Conservation (phyloP, 805 yeast species). For the Candida xiaguanensis region DNA sequence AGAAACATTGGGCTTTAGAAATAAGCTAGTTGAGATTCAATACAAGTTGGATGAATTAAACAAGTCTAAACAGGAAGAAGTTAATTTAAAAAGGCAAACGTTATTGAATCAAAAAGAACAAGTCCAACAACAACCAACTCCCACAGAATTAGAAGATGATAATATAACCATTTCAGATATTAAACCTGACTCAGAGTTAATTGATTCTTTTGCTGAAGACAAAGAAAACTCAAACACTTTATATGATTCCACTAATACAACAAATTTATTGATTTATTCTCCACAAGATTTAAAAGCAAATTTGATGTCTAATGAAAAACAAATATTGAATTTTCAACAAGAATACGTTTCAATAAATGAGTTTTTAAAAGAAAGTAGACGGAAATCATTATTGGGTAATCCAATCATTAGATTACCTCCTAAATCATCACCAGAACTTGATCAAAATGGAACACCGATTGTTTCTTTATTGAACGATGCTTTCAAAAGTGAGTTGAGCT, state of each 20-base stretch:
- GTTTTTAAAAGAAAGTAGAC: conserved; percentile 8
- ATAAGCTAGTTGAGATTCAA: conserved; percentile 24
- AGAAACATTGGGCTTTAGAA: conserved; percentile 50
- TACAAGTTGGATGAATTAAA: conserved; percentile 6
- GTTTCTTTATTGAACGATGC: not conserved
- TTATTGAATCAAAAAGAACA: not conserved
- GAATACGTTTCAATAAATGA: conserved; percentile 10
- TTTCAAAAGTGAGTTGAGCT: conserved; percentile 2
- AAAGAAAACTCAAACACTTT: conserved; percentile 2
- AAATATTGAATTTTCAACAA: conserved; percentile 7
- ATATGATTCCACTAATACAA: not conserved
- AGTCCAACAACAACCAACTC: conserved; percentile 1
- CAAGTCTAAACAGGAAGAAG: conserved; percentile 10
- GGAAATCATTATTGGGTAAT: conserved; percentile 1
- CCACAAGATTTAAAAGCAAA: not conserved
- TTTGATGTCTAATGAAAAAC: not conserved
- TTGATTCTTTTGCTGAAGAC: conserved; percentile 4
- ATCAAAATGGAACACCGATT: conserved; percentile 3
- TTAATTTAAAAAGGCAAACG: not conserved
- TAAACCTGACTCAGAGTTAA: conserved; percentile 8
- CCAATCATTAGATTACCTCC: not conserved
- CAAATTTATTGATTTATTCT: not conserved
- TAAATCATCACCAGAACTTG: not conserved
- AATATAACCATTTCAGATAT: conserved; percentile 6
- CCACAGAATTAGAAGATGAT: conserved; percentile 1